phyloP scores from a whole-genome alignment of 345 rosid species.

The Erucastrum elatum region DNA sequence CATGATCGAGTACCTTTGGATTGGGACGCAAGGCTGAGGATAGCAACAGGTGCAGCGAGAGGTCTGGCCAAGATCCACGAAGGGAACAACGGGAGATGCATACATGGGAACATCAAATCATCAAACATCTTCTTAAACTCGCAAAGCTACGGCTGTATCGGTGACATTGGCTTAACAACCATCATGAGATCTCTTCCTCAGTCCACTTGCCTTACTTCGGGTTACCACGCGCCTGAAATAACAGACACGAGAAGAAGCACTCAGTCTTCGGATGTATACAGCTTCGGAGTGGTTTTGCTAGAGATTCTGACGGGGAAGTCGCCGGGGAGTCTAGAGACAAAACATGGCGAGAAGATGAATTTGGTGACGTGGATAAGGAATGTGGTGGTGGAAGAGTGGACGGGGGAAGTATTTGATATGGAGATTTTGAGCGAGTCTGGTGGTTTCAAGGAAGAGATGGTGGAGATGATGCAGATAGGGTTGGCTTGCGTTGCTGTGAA shows the following conservation, averaged over 20 bases:
- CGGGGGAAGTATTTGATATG: slow-evolving; percentile 76
- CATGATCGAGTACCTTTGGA: slow-evolving; percentile 48
- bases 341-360: slow-evolving; percentile 46
- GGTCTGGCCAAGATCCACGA: slow-evolving; percentile 66
- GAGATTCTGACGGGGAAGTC: slow-evolving; percentile 93
- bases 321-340: slow-evolving; percentile 55
- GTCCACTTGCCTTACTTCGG: slow-evolving; percentile 70
- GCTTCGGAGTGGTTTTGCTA: slow-evolving; percentile 86
- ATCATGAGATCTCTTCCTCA: slow-evolving; percentile 71
- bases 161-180: slow-evolving; percentile 65
- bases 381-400: slow-evolving; percentile 74
- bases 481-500: slow-evolving; percentile 57
- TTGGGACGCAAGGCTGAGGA: slow-evolving; percentile 72
- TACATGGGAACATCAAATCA: slow-evolving; percentile 81
- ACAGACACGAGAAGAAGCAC: slow-evolving; percentile 81
- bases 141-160: slow-evolving; percentile 75
- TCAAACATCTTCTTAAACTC: slow-evolving; percentile 80
- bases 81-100: slow-evolving; percentile 58
- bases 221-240: slow-evolving; percentile 93
- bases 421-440: slow-evolving; percentile 60
- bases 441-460: slow-evolving; percentile 72
- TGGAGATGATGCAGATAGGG: slow-evolving; percentile 81
- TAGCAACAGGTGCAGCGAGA: slow-evolving; percentile 75
- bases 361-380: slow-evolving; percentile 71
- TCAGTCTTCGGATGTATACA: slow-evolving; percentile 81